Evolutionary conservation across 2,329 filamentous ascomycete species (phyloP), one percentile per base, ranked within the genome.

Genomic region (Penicillium sp.): DNA sequence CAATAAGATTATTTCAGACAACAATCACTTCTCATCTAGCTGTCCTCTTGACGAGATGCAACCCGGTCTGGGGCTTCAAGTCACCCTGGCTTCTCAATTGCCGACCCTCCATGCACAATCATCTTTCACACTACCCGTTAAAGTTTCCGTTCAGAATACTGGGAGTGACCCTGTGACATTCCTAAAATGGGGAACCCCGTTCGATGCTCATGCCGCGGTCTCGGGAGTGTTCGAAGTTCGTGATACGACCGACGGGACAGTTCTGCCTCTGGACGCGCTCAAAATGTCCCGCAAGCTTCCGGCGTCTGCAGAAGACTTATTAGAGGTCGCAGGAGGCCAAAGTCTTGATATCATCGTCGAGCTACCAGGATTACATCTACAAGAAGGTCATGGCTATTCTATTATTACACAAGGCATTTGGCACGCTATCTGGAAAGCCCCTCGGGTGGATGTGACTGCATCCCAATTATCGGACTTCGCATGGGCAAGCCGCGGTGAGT

Each of bases 101-200:
- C 50, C 58, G n/a, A 63, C 58, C 6, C 59, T 67, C 10, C 49
- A 68, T 12, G 56, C 68, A 10, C 56, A 63, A 1, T 54, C 65
- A 35, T 56, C 71, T 22, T 53, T 66, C 30, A 58, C 61, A 12
- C 54, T 74, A 22, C 67, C 70, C n/a, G 61, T 76, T 53, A 66
- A 68, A 30, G 70, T 75, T 37, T 64, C 69, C 1, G 58, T 76
- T 22, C 58, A 67, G 28, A 79, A 78, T 44, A 62, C 66, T 1
- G 69, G 72, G 0, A 53, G 68, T 4, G 53, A 67, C 2, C 58
- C 72, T 15, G 58, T 78, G 15, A 79, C 73, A 0, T 47, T 80
- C 5, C 66, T 81, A 3, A 72, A 66, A 62, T 81, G 78, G 78
- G 72, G 70, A 3, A 76, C 70, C 5, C 77, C 76, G 1, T 67